Base-by-base conservation (phyloP, 1,284 basidiomycete genomes). In the Cutaneotrichosporon arboriforme region DNA sequence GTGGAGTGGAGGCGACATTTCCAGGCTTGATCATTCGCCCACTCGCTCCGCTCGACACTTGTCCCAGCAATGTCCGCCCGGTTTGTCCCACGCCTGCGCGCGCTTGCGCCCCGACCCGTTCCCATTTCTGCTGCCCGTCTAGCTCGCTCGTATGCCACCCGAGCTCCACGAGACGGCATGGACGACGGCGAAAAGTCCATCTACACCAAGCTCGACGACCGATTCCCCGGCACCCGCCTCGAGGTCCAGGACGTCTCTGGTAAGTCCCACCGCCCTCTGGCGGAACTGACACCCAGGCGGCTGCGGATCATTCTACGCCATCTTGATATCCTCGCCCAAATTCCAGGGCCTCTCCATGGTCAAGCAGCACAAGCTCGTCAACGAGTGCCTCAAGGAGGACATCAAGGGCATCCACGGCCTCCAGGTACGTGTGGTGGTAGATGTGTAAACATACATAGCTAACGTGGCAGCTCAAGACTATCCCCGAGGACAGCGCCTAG, bases 281-380 rank as follows among this genome's bases (percentile, higher is more conserved):
- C 9, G 13, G 31, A 26, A 3, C 46, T 42, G 23, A 54, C 53
- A 23, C 36, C 10, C 61, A 94, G 92, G 93, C 51, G 94, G 94
- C 26, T 98, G 94, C 69, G 96, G 94, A 12, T 83, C 86, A 3
- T 99, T 98, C 76, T 99, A 96, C 69, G 88, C 91, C 37, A 96
- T 99, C 61, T 81, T 84, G 36, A 87, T 99, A 57, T 83, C 87
- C 4, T 91, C 89, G 54, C 76, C 84, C 17, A 81, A 81, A 2
- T 98, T 99, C 81, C 85, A 87, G 60, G 94, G 87, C 14, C 74
- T 97, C 34, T 76, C 88, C 0, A 88, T 84, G 34, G 83, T 98
- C 59, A 96, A 97, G 78, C 94, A 97, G 73, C 94, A 99, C 76
- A 83, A 85, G 59, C 77, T 97, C 41, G 91, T 99, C 49, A 96